Evolutionary conservation across 805 yeast genomes (phyloP).

Genomic region (Kuraishia hungarica): DNA sequence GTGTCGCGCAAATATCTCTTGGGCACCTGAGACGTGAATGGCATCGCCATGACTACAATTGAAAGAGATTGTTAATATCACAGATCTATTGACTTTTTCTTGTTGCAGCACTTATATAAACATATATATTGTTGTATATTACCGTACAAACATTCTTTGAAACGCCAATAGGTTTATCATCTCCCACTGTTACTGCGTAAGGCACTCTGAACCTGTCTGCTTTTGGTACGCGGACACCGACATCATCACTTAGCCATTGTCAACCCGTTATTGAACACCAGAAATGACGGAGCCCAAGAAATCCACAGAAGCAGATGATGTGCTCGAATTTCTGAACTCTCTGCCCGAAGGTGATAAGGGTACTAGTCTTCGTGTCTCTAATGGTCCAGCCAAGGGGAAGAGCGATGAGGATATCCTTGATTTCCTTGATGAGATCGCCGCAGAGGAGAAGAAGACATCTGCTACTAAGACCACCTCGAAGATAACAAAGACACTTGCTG

Average conservation of each 20-base stretch:
- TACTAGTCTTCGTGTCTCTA: slow-evolving; percentile 15
- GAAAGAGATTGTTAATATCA: no score
- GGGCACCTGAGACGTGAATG: no score
- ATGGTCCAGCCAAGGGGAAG: slow-evolving; percentile 23
- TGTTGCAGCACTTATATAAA: no score
- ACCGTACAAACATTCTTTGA: no score
- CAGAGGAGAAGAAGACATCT: slow-evolving; percentile 19
- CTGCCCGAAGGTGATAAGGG: slow-evolving; percentile 49
- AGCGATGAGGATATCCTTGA: slow-evolving; percentile 44
- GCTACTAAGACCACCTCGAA: background rate
- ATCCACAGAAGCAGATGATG: slow-evolving; percentile 59
- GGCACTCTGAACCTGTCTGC: background rate
- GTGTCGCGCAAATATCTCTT: background rate
- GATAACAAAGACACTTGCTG: background rate
- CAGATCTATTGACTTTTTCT: background rate
- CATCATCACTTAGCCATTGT: background rate
- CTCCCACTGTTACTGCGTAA: background rate
- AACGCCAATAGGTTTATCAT: no score
- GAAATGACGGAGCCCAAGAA: slow-evolving; percentile 12
- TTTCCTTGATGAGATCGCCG: slow-evolving; percentile 63
- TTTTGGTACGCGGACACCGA: background rate
- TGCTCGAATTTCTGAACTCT: slow-evolving; percentile 71
- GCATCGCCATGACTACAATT: no score
- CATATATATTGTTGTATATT: no score
- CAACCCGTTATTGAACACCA: background rate